A percentile compares a stretch with the other conserved stretches of the same genome.
phyloP scores from a whole-genome alignment of 2,329 filamentous ascomycete species.

The Aspergillus ochraceoroseus region DNA sequence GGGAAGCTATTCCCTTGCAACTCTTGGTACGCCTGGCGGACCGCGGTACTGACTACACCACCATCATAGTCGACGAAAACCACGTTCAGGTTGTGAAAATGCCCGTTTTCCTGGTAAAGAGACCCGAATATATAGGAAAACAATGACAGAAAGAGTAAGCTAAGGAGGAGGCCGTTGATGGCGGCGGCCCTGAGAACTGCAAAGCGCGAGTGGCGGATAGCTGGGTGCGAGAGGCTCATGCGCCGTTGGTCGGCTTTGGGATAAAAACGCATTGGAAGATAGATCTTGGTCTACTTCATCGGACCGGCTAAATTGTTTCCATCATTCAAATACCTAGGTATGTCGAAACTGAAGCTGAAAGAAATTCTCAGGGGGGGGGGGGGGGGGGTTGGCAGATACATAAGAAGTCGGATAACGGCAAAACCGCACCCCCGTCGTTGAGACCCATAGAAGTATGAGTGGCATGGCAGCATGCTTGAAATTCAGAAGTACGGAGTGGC shows the following conservation, averaged over 20 bases:
- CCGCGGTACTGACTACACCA: constrained; percentile 32
- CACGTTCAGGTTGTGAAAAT: constrained; percentile 35
- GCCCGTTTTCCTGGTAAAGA: constrained; percentile 31
- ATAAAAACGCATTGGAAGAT: constrained; percentile 7
- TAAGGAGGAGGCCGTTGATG: constrained; percentile 33
- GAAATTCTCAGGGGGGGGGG: too few relatives aligned
- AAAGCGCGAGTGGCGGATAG: constrained; percentile 7
- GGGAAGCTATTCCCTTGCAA: constrained; percentile 30
- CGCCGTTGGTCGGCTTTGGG: constrained; percentile 3
- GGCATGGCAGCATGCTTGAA: too few relatives aligned
- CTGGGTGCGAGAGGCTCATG: constrained; percentile 8
- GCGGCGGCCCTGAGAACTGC: constrained; percentile 18
- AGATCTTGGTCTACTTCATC: too few relatives aligned
- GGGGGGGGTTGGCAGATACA: too few relatives aligned
- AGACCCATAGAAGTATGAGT: too few relatives aligned
- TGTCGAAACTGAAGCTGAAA: too few relatives aligned
- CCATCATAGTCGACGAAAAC: constrained; percentile 41
- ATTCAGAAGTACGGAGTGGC: too few relatives aligned
- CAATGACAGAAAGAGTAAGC: constrained; percentile 36
- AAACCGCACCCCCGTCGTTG: too few relatives aligned
- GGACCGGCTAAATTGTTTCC: too few relatives aligned
- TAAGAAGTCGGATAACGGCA: too few relatives aligned
- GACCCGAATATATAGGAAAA: constrained; percentile 39
- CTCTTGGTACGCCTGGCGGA: constrained; percentile 31
- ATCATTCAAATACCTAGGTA: too few relatives aligned